phyloP scores from a whole-genome alignment of 805 yeast species.

The Myxozyma lipomycoides region DNA sequence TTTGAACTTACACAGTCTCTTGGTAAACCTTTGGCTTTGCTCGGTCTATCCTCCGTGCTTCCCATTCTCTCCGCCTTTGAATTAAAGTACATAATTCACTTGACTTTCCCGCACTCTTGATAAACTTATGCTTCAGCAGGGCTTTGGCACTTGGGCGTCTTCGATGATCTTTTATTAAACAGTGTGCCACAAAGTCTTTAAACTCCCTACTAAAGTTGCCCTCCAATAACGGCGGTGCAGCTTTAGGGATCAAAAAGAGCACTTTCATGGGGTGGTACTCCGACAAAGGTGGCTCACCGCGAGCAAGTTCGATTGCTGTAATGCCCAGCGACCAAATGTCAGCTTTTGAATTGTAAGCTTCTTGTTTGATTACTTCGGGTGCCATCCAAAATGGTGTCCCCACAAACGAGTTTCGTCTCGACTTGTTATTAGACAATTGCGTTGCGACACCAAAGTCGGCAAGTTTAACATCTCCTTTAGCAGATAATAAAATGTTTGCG shows the following conservation, averaged over 20 bases:
- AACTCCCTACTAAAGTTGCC: slow-evolving; percentile 47
- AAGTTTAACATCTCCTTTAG: slow-evolving; percentile 70
- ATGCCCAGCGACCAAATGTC: slow-evolving; percentile 81
- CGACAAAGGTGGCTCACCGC: slow-evolving; percentile 67
- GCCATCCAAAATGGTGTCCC: slow-evolving; percentile 92
- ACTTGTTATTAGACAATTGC: slow-evolving; percentile 55
- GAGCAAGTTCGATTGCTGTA: slow-evolving; percentile 67
- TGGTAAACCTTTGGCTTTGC: slow-evolving; percentile 32
- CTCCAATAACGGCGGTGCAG: slow-evolving; percentile 44
- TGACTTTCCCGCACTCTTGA: slow-evolving; percentile 43
- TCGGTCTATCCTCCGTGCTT: slow-evolving; percentile 36
- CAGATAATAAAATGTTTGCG: slow-evolving; percentile 75
- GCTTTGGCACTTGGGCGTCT: slow-evolving; percentile 58
- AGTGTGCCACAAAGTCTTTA: slow-evolving; percentile 62
- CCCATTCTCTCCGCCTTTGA: slow-evolving; percentile 45
- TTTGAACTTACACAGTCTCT: slow-evolving; percentile 37
- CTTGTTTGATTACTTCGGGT: slow-evolving; percentile 94
- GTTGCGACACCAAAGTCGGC: slow-evolving; percentile 98
- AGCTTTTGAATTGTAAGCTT: slow-evolving; percentile 63
- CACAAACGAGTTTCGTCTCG: slow-evolving; percentile 46
- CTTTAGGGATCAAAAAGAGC: slow-evolving; percentile 48
- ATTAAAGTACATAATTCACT: slow-evolving; percentile 42
- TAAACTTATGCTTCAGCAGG: slow-evolving; percentile 62
- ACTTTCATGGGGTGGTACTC: slow-evolving; percentile 56
- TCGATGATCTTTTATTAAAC: slow-evolving; percentile 67